A percentile compares a stretch with the other conserved stretches of the same genome.
phyloP scores from a whole-genome alignment of 2,329 filamentous ascomycete species.

The Exophiala calicioides region DNA sequence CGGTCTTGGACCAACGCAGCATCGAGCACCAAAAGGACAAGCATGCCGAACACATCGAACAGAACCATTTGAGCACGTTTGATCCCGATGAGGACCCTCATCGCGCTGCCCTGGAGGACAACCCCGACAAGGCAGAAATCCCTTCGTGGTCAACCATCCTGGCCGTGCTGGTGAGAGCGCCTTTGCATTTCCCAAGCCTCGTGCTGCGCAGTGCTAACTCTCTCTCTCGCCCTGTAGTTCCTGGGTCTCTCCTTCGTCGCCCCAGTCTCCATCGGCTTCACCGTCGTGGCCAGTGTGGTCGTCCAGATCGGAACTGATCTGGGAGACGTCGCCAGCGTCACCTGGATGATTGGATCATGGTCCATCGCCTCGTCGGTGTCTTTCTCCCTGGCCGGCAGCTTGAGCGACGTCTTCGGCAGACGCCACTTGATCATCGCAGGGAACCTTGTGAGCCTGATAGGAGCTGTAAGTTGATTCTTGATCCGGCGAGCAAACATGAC shows the following conservation, averaged over 20 bases:
- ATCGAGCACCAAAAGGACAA: no score
- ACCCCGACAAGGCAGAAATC: background rate
- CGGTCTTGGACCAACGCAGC: no score
- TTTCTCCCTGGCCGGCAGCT: slow-evolving; percentile 37
- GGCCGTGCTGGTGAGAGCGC: background rate
- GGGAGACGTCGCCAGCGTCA: slow-evolving; percentile 13
- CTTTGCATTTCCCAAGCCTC: background rate
- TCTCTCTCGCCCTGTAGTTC: slow-evolving; percentile 8
- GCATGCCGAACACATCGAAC: background rate
- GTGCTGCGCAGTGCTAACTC: background rate
- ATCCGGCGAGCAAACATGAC: no score
- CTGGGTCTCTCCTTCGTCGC: slow-evolving; percentile 15
- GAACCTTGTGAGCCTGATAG: no score
- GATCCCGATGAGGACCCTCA: background rate
- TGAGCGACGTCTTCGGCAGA: slow-evolving; percentile 41
- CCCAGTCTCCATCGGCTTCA: slow-evolving; percentile 36
- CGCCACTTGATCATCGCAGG: slow-evolving; percentile 38
- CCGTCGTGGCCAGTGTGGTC: slow-evolving; percentile 29
- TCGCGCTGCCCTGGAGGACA: background rate
- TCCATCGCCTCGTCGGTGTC: slow-evolving; percentile 17
- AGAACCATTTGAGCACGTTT: background rate
- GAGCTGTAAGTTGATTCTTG: no score
- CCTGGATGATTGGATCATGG: slow-evolving; percentile 20
- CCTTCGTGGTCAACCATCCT: background rate
- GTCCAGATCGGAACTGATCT: slow-evolving; percentile 16